Evolutionary conservation across 2,329 filamentous ascomycete genomes (phyloP).

Genomic region (Verticillium nonalfalfae): DNA sequence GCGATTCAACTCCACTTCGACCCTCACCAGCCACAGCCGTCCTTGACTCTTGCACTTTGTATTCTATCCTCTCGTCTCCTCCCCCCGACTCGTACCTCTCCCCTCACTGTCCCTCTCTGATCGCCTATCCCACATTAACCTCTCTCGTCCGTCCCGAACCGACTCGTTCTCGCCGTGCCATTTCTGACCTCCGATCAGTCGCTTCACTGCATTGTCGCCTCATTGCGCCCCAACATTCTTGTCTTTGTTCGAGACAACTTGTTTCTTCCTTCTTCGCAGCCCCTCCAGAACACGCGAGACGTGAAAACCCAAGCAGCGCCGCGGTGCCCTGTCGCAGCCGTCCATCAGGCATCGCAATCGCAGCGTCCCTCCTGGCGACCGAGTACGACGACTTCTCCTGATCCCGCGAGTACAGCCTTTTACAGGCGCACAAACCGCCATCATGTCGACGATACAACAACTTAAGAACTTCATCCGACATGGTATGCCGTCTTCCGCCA

Average conservation of each 20-base stretch:
- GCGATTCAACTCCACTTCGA: not conserved
- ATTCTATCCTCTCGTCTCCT: not conserved
- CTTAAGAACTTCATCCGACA: conserved; percentile 98
- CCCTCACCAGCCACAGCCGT: not conserved
- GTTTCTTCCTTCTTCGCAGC: not conserved
- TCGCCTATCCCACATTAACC: not conserved
- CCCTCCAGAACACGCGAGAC: not conserved
- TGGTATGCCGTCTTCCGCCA: conserved; percentile 42
- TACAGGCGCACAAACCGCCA: conserved; percentile 5
- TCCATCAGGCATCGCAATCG: too few relatives aligned
- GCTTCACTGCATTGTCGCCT: not conserved
- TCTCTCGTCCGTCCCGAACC: not conserved
- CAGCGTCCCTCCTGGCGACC: not conserved
- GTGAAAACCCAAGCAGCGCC: too few relatives aligned
- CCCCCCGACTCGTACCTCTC: not conserved
- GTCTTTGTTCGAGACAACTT: not conserved
- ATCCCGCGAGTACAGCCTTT: not conserved
- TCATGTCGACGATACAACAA: conserved; percentile 78
- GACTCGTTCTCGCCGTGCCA: not conserved
- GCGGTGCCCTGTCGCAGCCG: too few relatives aligned
- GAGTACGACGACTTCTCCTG: not conserved
- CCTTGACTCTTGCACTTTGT: not conserved
- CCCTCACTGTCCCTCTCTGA: not conserved
- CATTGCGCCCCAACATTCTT: not conserved
- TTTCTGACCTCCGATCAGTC: not conserved